Conservation (phyloP, 257 asterid genomes). For the Ajuga chamaepitys region DNA sequence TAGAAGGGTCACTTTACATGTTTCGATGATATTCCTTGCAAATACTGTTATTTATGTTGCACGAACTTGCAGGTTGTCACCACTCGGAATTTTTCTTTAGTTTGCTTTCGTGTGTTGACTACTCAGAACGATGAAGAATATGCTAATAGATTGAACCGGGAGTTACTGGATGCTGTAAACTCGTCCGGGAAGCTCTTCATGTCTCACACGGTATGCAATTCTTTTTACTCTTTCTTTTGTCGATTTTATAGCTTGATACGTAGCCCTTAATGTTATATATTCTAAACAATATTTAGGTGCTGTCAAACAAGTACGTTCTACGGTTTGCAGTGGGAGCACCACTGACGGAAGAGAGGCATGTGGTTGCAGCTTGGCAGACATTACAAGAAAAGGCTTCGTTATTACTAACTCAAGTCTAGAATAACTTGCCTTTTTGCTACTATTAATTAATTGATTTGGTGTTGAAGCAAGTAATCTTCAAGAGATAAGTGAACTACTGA, state of each 20-base stretch:
- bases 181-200: slow-evolving; percentile 76
- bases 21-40: not conserved
- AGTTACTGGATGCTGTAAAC: slow-evolving; percentile 68
- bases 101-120: slow-evolving; percentile 70
- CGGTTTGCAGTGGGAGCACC: slow-evolving; percentile 85
- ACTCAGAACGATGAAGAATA: slow-evolving; percentile 25
- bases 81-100: slow-evolving; percentile 68
- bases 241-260: not conserved
- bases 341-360: slow-evolving; percentile 73
- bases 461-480: too few species aligned
- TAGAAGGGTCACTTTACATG: too few species aligned
- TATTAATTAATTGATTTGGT: too few species aligned
- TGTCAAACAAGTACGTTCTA: slow-evolving; percentile 45
- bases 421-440: too few species aligned
- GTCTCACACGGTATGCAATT: slow-evolving; percentile 73
- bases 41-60: not conserved
- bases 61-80: slow-evolving; percentile 50
- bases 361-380: slow-evolving; percentile 62
- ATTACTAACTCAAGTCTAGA: slow-evolving; percentile 17
- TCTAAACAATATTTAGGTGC: slow-evolving; percentile 31
- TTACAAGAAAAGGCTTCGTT: slow-evolving; percentile 63
- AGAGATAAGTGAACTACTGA: too few species aligned
- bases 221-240: not conserved
- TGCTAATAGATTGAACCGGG: slow-evolving; percentile 53
- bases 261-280: not conserved